Conservation (phyloP, 768 basidiomycete species). For the Tricholoma saponaceum region DNA sequence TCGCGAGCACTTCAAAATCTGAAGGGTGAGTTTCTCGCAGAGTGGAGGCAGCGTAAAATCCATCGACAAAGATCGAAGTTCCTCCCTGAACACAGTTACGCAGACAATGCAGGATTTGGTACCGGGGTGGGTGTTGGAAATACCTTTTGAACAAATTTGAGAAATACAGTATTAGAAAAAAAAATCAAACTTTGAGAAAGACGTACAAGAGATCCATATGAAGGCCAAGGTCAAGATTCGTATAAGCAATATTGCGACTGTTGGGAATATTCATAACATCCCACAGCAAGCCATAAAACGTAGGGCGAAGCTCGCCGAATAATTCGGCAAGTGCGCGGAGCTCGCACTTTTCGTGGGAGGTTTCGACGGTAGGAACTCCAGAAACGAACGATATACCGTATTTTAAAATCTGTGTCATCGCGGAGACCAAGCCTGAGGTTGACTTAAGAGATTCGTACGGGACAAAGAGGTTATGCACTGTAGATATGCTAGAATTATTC, state of each 20-base stretch:
- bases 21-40: slow-evolving; percentile 44
- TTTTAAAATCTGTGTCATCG: slow-evolving; percentile 64
- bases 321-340: slow-evolving; percentile 56
- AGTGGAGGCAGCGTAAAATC: slow-evolving; percentile 55
- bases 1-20: slow-evolving; percentile 55
- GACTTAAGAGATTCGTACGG: slow-evolving; percentile 48
- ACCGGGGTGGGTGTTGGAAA: slow-evolving; percentile 86
- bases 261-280: slow-evolving; percentile 74
- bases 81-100: slow-evolving; percentile 84
- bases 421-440: slow-evolving; percentile 43
- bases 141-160: slow-evolving; percentile 47
- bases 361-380: slow-evolving; percentile 63
- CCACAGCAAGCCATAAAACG: slow-evolving; percentile 90
- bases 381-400: slow-evolving; percentile 73
- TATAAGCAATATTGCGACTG: slow-evolving; percentile 92
- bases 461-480: slow-evolving; percentile 44
- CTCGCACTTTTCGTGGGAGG: slow-evolving; percentile 60
- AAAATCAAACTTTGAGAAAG: not conserved
- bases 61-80: slow-evolving; percentile 83
- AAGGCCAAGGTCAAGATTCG: slow-evolving; percentile 79
- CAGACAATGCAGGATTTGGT: slow-evolving; percentile 89
- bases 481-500: slow-evolving; percentile 11
- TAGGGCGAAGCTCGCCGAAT: slow-evolving; percentile 77
- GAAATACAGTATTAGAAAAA: not conserved
- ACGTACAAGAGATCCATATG: slow-evolving; percentile 92